Base-by-base conservation (phyloP, 164 flowering plant genomes). In the Pachysandra terminalis region DNA sequence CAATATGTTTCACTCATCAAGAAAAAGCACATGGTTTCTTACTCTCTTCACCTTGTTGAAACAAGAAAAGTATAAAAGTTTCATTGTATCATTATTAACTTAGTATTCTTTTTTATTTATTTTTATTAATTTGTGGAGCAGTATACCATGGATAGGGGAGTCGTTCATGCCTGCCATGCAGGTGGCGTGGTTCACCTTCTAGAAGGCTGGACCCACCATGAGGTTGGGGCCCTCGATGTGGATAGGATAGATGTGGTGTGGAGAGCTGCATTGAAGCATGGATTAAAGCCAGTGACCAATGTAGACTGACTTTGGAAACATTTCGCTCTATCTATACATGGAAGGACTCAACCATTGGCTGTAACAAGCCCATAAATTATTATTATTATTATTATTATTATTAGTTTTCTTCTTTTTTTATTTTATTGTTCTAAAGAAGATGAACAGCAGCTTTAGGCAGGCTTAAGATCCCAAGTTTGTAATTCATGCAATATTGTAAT, bases 161-260 rank as follows among this genome's bases (percentile, higher is more conserved):
- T 90, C 0, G 92, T 95, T 12, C 98, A 95, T 41, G 98, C 98
- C 1, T 95, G 98, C 64, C 97, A 95, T 71, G 98, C 98, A 0
- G 98, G 98, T 0, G 98, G 98, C 0, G 83, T 89, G 61, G 93
- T 94, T 49, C 98, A 91, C 73, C 15, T 58, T 1, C 79, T 94
- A 16, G 96, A 91, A 81, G 97, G 96, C 0, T 94, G 93, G 92
- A 81, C 75, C 3, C 97, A 94, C 81, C 91, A 95, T 58, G 98
- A 95, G 69, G 98, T 95, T 24, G 97, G 98, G 0, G 94, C 96
- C 0, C 71, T 95, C 51, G 87, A 89, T 54, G 94, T 95, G 1
- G 93, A 90, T 59, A 78, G 76, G 67, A 91, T 95, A 57, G 97
- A 95, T 78, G 6, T 86, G 15, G 98, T 92, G 6, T 95, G 98